Evolutionary conservation across 805 yeast species (phyloP), one percentile per base, ranked within the genome.

Genomic region (Cyberlindnera sargentensis): DNA sequence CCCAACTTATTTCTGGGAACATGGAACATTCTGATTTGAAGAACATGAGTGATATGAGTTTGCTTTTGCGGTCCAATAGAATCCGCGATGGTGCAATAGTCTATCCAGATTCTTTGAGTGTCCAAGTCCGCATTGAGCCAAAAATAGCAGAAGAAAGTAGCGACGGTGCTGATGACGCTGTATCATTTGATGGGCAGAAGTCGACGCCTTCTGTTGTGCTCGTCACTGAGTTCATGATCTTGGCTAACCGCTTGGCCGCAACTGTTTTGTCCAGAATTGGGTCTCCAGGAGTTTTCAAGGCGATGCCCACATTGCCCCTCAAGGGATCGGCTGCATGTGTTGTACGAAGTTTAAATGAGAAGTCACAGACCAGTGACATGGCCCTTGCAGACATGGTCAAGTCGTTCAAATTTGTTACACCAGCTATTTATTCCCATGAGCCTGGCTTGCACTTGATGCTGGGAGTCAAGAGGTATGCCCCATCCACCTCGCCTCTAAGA

Each of bases 401-500:
- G 37, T 51, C 76, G 24, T 58, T 73, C 10, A 63, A 75, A 5
- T 68, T 75, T 31, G 58, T 80, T 52, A 72, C 75, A 3, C 66
- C 78, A 20, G 82, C 91, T 4, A 67, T 66, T 32, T 70, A 75
- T 37, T 65, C 78, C 3, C 60, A 73, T 0, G 39, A 45, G 1
- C 75, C 84, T 1, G 48, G 52, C 0, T 56, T 53, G 1, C 96
- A 89, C 62, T 66, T 70, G 24, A 76, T 84, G 49, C 62, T 88
- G 27, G 95, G 90, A 4, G 62, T 85, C 7, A 60, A 63, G 0
- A 58, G 65, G 5, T 88, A 90, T 55, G 70, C 83, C 5, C 84
- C 87, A 20, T 82, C 85, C 7, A 90, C 98, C 0, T 89, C 97
- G 0, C 98, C 99, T 2, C 67, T 93, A 49, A 71, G 98, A 59